Conservation (phyloP, 2,329 filamentous ascomycete species). For the Chrysoporthe puriensis region DNA sequence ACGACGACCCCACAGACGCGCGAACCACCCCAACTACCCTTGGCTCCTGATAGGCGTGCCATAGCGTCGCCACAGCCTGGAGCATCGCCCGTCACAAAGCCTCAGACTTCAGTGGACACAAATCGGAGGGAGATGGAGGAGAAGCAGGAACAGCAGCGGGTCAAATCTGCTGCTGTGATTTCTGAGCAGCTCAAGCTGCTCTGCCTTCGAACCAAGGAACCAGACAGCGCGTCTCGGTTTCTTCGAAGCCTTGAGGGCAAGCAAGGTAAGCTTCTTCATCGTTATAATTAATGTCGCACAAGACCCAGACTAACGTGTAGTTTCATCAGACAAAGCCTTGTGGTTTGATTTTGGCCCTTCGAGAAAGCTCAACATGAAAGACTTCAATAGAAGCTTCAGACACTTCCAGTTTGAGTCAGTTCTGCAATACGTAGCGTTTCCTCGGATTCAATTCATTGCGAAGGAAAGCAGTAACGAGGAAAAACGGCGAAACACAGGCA, state of each 20-base stretch:
- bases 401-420: background rate
- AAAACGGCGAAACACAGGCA: background rate
- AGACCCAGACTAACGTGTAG: too few relatives aligned
- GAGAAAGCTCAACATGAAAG: background rate
- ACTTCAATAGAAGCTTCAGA: background rate
- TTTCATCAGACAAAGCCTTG: background rate
- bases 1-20: background rate
- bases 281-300: background rate
- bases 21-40: background rate
- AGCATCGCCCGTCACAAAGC: background rate
- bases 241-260: background rate
- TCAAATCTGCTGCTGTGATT: background rate
- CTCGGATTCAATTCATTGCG: background rate
- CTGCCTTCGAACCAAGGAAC: background rate
- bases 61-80: background rate
- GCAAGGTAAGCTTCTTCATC: background rate
- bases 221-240: background rate
- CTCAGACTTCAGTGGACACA: background rate
- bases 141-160: background rate
- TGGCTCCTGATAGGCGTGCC: background rate
- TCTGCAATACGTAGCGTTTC: constrained; percentile 5
- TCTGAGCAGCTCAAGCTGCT: constrained; percentile 10
- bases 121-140: background rate
- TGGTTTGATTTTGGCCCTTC: background rate
- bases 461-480: background rate